These are phyloP conservation scores for Solanum chaucha DNA, from an alignment of 257 asterid genomes.

Conservation along the genomic window DNA sequence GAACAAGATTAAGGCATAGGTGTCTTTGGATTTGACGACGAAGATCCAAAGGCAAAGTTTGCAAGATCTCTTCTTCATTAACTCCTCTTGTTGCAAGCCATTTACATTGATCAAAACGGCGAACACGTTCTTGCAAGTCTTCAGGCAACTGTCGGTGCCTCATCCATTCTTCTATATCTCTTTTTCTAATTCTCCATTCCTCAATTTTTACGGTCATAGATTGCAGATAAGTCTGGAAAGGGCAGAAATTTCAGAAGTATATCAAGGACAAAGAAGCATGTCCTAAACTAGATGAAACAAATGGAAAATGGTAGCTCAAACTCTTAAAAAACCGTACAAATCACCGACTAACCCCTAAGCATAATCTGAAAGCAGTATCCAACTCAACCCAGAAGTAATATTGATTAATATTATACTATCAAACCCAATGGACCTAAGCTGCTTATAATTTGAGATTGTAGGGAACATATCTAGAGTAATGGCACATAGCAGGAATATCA, in stretches of 20 bases:
- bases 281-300: neutral
- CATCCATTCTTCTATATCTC: conserved; percentile 99
- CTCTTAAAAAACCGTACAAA: neutral
- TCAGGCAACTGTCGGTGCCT: conserved; percentile 91
- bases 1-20: conserved; percentile 93
- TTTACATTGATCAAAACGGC: conserved; percentile 64
- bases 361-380: neutral
- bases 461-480: neutral
- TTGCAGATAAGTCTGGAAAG: conserved; percentile 65
- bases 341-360: neutral
- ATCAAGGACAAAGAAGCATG: neutral
- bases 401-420: neutral
- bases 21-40: conserved; percentile 91
- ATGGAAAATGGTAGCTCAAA: neutral
- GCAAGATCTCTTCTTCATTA: conserved; percentile 63
- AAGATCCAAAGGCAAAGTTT: conserved; percentile 76
- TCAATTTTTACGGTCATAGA: conserved; percentile 92
- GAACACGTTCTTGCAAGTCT: conserved; percentile 84
- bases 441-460: neutral
- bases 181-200: conserved; percentile 86
- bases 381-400: neutral
- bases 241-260: neutral
- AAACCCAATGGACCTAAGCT: neutral
- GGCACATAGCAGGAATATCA: neutral
- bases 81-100: conserved; percentile 98